Conservation (phyloP, 257 asterid species). For the Echium plantagineum region DNA sequence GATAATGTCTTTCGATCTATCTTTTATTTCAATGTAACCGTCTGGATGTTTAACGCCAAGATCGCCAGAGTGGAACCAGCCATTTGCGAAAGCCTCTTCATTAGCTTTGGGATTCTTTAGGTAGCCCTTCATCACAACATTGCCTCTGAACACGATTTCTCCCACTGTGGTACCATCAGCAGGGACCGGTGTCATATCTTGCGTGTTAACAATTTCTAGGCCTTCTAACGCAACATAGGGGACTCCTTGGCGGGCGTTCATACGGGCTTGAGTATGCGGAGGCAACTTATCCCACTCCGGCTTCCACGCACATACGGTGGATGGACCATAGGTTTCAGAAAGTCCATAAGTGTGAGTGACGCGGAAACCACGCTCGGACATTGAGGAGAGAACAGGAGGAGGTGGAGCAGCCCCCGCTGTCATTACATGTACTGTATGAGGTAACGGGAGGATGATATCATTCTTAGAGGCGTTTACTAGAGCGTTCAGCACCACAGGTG, state of each 20-base stretch:
- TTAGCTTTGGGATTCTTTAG: constrained; percentile 84
- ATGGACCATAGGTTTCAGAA: constrained; percentile 87
- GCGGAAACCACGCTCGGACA: constrained; percentile 69
- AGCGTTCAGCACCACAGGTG: constrained; percentile 88
- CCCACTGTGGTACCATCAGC: constrained; percentile 76
- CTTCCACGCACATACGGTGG: constrained; percentile 89
- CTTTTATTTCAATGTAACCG: constrained; percentile 76
- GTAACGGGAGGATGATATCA: constrained; percentile 66
- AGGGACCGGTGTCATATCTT: constrained; percentile 57
- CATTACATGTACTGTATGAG: constrained; percentile 72
- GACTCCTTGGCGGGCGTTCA: constrained; percentile 81
- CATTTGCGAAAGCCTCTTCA: constrained; percentile 56
- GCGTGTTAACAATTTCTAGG: constrained; percentile 51
- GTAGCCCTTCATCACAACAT: constrained; percentile 85
- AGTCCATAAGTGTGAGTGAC: constrained; percentile 90
- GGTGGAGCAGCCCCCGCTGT: constrained; percentile 98
- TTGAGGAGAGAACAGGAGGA: constrained; percentile 63
- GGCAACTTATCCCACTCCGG: constrained; percentile 89
- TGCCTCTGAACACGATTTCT: constrained; percentile 79
- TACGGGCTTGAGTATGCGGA: constrained; percentile 54
- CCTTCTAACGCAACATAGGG: constrained; percentile 59
- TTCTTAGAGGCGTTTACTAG: constrained; percentile 55
- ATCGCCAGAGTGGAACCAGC: constrained; percentile 93
- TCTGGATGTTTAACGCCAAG: constrained; percentile 85
- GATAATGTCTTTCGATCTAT: constrained; percentile 80